phyloP scores from a whole-genome alignment of 2,329 filamentous ascomycete genomes.

The Fusarium tupiense region DNA sequence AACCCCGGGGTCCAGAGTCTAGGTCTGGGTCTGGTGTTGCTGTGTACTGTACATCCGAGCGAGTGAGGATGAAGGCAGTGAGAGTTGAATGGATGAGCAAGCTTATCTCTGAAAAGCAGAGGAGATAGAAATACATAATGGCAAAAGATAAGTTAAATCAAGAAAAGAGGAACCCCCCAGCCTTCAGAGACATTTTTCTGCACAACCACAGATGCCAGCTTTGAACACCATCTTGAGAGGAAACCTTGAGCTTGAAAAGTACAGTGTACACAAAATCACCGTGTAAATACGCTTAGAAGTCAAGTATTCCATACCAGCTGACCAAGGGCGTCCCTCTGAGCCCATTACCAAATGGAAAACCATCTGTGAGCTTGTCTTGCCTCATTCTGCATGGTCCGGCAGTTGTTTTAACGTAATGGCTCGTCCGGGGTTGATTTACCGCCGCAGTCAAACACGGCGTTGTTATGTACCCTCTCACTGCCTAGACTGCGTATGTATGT shows the following conservation, averaged over 20 bases:
- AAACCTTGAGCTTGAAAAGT: not conserved
- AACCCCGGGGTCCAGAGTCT: not conserved
- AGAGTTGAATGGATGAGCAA: slow-evolving; percentile 28
- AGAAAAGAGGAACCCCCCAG: slow-evolving; percentile 34
- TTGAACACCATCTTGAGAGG: slow-evolving; percentile 24
- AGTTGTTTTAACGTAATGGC: slow-evolving; percentile 47
- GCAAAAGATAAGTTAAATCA: slow-evolving; percentile 44
- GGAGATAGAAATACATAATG: slow-evolving; percentile 55
- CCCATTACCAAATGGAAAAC: slow-evolving; percentile 47
- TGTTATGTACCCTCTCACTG: not conserved
- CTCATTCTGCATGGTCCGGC: slow-evolving; percentile 46
- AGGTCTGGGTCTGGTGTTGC: slow-evolving; percentile 3
- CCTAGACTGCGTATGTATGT: not conserved
- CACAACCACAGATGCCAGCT: slow-evolving; percentile 22
- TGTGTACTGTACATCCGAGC: slow-evolving; percentile 14
- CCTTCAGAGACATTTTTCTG: slow-evolving; percentile 31
- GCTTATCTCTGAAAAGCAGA: slow-evolving; percentile 47
- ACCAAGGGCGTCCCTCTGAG: slow-evolving; percentile 37
- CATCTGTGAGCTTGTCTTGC: slow-evolving; percentile 37
- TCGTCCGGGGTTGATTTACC: slow-evolving; percentile 34
- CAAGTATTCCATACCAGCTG: slow-evolving; percentile 30
- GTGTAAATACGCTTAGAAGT: not conserved
- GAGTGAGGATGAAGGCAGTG: slow-evolving; percentile 29
- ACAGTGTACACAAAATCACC: not conserved
- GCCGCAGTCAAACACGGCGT: slow-evolving; percentile 23